phyloP scores from a whole-genome alignment of 225 moss, liverwort and hornwort genomes.

The Bryum argenteum region DNA sequence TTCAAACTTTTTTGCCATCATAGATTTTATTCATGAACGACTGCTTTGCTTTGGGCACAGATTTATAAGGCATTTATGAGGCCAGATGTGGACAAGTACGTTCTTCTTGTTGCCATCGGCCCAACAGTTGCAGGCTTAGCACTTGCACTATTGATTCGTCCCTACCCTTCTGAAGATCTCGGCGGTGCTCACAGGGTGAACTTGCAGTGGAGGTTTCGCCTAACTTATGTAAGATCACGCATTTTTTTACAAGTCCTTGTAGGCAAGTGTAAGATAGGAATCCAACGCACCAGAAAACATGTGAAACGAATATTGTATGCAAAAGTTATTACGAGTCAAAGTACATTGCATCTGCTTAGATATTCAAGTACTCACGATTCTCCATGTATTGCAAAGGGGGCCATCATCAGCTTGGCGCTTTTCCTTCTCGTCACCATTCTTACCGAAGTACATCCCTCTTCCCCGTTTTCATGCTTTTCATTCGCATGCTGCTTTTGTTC shows the following conservation, averaged over 20 bases:
- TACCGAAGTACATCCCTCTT: conserved; percentile 58
- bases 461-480: conserved; percentile 24
- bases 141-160: conserved; percentile 65
- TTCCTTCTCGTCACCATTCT: conserved; percentile 74
- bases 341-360: background rate
- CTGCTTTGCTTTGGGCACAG: conserved; percentile 41
- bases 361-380: background rate
- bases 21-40: no score
- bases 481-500: background rate
- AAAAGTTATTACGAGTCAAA: no score
- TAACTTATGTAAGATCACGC: conserved; percentile 67
- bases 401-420: conserved; percentile 68
- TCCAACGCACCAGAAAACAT: no score
- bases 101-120: conserved; percentile 67
- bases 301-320: no score
- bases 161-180: conserved; percentile 50
- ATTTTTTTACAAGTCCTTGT: no score
- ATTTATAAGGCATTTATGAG: conserved; percentile 88
- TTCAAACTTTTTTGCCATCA: no score
- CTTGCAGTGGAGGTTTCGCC: conserved; percentile 55
- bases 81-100: conserved; percentile 77
- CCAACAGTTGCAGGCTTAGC: conserved; percentile 53
- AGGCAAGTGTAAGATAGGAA: no score
- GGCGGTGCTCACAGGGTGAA: conserved; percentile 38
- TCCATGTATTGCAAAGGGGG: conserved; percentile 49